Evolutionary conservation across 2,329 filamentous ascomycete species (phyloP), one percentile per base, ranked within the genome.

Genomic region (Diaporthe longicolla): DNA sequence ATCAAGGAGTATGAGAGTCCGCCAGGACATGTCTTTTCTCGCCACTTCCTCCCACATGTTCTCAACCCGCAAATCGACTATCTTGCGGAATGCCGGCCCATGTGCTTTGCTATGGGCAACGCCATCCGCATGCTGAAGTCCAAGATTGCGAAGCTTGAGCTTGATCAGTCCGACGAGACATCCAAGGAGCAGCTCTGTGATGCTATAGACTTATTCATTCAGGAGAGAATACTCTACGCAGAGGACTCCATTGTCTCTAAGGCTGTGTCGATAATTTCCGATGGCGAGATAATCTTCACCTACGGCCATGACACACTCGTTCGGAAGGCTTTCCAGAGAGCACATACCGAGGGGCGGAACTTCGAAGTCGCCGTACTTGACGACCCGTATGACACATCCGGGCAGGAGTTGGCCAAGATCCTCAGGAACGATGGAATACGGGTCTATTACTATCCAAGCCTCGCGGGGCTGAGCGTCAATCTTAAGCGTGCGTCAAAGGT

Each of bases 71-170:
- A 99, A 84, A 98, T 99, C 80, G 95, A 97, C 77, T 98, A 97
- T 81, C 89, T 99, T 75, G 94, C 94, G 75, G 95, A 95, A 78
- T 98, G 95, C 81, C 92, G 97, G n/a, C 95, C 97, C 45, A 94
- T 99, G 84, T 97, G 94, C 77, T 97, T 98, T 83, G 95, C 94
- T 76, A 98, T 98, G 92, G 97, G 97, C 75, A 99, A 98, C 82
- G 95, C 95, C 48, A 97, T 99, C 81, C 91, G 97, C 71, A 96
- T 95, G 88, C 89, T 99, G 66, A 99, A 99, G 86, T 91, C 98
- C 63, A 91, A 95, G 79, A 96, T 99, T 81, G 93, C 94, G 79
- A 95, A 95, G 78, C 92, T 98, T 74, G 95, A 98, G 79, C 95
- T 96, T 54, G 93, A 95, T 78, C 90, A 93, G 1, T 91, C 94